Evolutionary conservation across 2,329 filamentous ascomycete species (phyloP).

Genomic region (Ampelomyces quisqualis): DNA sequence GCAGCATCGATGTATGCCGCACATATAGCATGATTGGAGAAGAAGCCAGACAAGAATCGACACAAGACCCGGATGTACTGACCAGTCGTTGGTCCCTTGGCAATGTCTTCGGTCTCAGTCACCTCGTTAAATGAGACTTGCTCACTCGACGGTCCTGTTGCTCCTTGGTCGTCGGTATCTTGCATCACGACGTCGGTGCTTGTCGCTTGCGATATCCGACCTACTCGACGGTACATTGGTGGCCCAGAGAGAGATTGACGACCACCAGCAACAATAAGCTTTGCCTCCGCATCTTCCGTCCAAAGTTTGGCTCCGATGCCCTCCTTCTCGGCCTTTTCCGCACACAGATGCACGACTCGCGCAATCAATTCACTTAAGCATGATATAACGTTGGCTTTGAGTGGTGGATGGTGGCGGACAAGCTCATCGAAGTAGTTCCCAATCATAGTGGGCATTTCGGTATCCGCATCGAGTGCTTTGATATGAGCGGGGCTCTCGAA

Average conservation of each 20-base stretch:
- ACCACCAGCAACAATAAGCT: conserved; percentile 61
- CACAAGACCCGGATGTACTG: conserved; percentile 74
- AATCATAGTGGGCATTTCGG: conserved; percentile 69
- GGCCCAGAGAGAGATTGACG: conserved; percentile 47
- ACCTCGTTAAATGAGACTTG: conserved; percentile 41
- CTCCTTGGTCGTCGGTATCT: conserved; percentile 46
- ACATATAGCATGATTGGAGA: conserved; percentile 72
- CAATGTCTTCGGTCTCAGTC: conserved; percentile 53
- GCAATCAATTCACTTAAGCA: conserved; percentile 88
- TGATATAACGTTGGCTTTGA: conserved; percentile 78
- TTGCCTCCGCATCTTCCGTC: conserved; percentile 60
- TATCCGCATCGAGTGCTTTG: conserved; percentile 75
- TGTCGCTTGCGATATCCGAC: conserved; percentile 14
- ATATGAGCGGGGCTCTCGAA: conserved; percentile 92
- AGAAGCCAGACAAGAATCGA: conserved; percentile 75
- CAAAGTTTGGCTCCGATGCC: conserved; percentile 80
- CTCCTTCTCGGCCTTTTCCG: conserved; percentile 65
- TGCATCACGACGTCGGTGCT: conserved; percentile 63
- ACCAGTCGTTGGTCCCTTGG: conserved; percentile 56
- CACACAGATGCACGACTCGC: conserved; percentile 73
- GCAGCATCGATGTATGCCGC: conserved; percentile 73
- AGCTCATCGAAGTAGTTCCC: conserved; percentile 91
- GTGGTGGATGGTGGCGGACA: conserved; percentile 82
- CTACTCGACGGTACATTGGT: conserved; percentile 36
- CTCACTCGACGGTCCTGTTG: conserved; percentile 12